A percentile compares a stretch with the other conserved stretches of the same genome.
Conservation (phyloP, 2,329 filamentous ascomycete species). For the Davidsoniella neocaledoniae region DNA sequence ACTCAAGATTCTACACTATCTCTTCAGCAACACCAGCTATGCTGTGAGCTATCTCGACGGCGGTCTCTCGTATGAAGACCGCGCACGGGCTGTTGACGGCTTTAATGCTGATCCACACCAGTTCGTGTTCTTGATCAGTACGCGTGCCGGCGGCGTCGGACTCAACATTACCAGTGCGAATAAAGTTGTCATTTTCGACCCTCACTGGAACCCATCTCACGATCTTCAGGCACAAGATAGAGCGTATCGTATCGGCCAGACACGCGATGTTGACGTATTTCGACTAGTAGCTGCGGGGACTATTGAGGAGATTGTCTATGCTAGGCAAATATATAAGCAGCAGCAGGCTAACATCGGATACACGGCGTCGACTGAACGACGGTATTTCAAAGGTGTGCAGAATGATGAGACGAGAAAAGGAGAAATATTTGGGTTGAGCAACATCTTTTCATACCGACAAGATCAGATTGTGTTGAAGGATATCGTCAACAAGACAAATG, state of each 20-base stretch:
- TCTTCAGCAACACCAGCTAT: conserved; percentile 80
- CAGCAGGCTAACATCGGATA: conserved; percentile 98
- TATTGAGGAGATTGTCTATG: conserved; percentile 94
- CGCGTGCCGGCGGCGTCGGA: conserved; percentile 80
- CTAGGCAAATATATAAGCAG: conserved; percentile 95
- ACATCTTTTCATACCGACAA: conserved; percentile 69
- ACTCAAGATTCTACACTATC: conserved; percentile 63
- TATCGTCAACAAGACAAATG: conserved; percentile 96
- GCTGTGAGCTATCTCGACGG: conserved; percentile 86
- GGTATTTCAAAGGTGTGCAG: conserved; percentile 92
- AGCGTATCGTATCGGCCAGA: conserved; percentile 89
- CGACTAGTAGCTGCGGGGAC: conserved; percentile 80
- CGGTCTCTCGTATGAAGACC: conserved; percentile 64
- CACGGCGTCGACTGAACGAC: conserved; percentile 74
- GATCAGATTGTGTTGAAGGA: conserved; percentile 73
- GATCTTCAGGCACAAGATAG: conserved; percentile 93
- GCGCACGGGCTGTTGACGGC: conserved; percentile 65
- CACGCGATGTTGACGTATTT: conserved; percentile 86
- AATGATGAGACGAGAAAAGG: conserved; percentile 68
- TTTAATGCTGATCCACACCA: conserved; percentile 79
- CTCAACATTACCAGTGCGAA: conserved; percentile 96
- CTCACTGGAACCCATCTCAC: conserved; percentile 92
- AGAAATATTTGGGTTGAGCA: conserved; percentile 81
- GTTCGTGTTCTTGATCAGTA: conserved; percentile 93
- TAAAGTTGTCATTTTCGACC: conserved; percentile 93